These are phyloP conservation scores for Quercus glauca DNA, from an alignment of 306 rosid species.

Conservation along the genomic window DNA sequence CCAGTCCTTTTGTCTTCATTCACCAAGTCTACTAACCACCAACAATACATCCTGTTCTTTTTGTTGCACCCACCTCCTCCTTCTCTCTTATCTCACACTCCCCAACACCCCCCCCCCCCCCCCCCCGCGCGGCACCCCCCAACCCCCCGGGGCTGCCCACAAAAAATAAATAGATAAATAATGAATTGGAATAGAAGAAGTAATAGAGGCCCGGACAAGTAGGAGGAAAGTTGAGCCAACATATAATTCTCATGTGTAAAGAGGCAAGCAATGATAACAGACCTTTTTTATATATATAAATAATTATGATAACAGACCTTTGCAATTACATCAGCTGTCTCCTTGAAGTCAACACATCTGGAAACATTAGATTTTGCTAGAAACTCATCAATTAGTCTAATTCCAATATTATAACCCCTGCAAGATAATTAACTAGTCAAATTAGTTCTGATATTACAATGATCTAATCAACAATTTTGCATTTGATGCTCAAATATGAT, in stretches of 20 bases:
- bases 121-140: accelerated
- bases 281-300: constrained; percentile 44
- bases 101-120: background rate
- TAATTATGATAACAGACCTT: constrained; percentile 46
- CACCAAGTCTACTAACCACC: background rate
- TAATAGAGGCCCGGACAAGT: background rate
- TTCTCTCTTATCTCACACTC: background rate
- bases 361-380: constrained; percentile 96
- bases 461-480: background rate
- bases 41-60: no score
- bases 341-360: constrained; percentile 90
- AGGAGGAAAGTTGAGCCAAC: background rate
- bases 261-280: background rate
- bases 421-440: constrained; percentile 15
- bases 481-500: background rate
- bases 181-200: background rate
- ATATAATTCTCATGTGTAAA: background rate
- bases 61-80: background rate
- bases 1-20: background rate
- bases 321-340: constrained; percentile 95
- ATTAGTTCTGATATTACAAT: background rate
- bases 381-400: constrained; percentile 90
- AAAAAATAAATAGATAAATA: no score
- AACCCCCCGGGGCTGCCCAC: no score
- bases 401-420: constrained; percentile 98